phyloP scores from a whole-genome alignment of 2,329 filamentous ascomycete genomes.

The Hypoxylon sp. region DNA sequence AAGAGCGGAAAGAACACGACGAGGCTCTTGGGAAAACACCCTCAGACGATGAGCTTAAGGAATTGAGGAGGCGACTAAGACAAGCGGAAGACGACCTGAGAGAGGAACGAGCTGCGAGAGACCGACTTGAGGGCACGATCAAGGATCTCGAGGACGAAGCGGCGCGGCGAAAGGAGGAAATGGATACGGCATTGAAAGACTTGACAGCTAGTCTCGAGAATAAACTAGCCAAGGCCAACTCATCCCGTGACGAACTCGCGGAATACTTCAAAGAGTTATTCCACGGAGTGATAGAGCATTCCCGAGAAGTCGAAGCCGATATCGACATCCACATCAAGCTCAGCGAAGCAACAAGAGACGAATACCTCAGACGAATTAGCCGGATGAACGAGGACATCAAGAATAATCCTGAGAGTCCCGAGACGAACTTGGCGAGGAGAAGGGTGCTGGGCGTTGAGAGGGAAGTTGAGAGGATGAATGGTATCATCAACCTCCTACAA shows the following conservation, averaged over 20 bases:
- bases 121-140: background rate
- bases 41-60: conserved; percentile 4
- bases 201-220: background rate
- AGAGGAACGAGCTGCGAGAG: background rate
- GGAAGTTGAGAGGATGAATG: conserved; percentile 32
- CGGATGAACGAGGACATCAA: conserved; percentile 12
- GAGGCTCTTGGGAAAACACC: background rate
- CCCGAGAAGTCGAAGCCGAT: background rate
- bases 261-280: background rate
- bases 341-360: conserved; percentile 5
- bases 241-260: background rate
- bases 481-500: conserved; percentile 7
- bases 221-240: background rate
- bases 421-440: background rate
- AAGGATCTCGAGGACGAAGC: background rate
- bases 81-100: background rate
- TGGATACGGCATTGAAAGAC: background rate
- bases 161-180: background rate
- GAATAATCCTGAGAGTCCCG: conserved; percentile 4
- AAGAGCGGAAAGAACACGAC: background rate
- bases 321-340: conserved; percentile 1
- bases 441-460: conserved; percentile 6
- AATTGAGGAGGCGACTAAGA: background rate
- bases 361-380: conserved; percentile 14
- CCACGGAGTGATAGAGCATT: background rate